These are phyloP conservation scores for Phytophthora pinifolia DNA, from an alignment of 352 stramenopile species.

Conservation along the genomic window DNA sequence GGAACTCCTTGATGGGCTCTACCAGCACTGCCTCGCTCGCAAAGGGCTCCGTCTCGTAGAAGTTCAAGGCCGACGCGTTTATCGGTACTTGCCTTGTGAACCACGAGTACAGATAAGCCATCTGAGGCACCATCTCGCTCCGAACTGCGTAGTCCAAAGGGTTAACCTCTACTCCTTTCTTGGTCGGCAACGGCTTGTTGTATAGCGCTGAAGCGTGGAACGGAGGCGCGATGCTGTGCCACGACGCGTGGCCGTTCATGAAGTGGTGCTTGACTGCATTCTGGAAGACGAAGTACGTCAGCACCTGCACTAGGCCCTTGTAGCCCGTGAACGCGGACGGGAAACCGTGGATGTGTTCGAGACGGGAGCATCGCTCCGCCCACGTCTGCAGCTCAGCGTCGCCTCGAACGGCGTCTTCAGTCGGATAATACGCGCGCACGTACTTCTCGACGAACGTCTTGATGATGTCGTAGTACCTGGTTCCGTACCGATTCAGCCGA, in stretches of 20 bases:
- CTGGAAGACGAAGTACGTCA: slow-evolving; percentile 45
- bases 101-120: slow-evolving; percentile 32
- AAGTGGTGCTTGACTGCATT: slow-evolving; percentile 43
- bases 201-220: slow-evolving; percentile 32
- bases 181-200: slow-evolving; percentile 32
- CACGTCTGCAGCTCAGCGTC: slow-evolving; percentile 53
- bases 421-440: slow-evolving; percentile 37
- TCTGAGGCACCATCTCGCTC: slow-evolving; percentile 19
- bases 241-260: slow-evolving; percentile 45
- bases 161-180: slow-evolving; percentile 28
- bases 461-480: slow-evolving; percentile 34
- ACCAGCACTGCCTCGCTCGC: slow-evolving; percentile 16
- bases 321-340: slow-evolving; percentile 20
- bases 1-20: slow-evolving; percentile 28
- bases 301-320: slow-evolving; percentile 20
- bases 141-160: slow-evolving; percentile 49
- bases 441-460: slow-evolving; percentile 42
- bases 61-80: slow-evolving; percentile 22
- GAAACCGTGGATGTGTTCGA: slow-evolving; percentile 39
- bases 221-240: slow-evolving; percentile 36
- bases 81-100: slow-evolving; percentile 29
- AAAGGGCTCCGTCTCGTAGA: slow-evolving; percentile 27
- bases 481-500: slow-evolving; percentile 26
- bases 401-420: slow-evolving; percentile 16
- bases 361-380: slow-evolving; percentile 23